These are phyloP conservation scores for Gaeumannomyces tritici DNA, from an alignment of 2,329 filamentous ascomycete species.

Conservation along the genomic window DNA sequence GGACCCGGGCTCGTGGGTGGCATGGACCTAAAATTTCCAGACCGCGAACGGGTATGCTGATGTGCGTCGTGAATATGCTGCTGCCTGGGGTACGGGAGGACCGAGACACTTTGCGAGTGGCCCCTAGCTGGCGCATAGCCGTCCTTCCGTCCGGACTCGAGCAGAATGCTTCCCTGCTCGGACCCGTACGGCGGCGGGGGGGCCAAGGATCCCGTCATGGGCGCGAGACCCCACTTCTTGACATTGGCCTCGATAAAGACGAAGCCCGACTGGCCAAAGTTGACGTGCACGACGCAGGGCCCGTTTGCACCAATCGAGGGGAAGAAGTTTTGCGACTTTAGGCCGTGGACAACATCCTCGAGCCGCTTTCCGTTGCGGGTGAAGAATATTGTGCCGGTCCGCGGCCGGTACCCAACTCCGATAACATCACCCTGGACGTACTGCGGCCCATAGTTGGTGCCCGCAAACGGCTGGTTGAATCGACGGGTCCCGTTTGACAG, in stretches of 20 bases:
- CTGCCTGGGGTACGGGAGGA: slow-evolving; percentile 27
- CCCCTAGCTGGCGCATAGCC: slow-evolving; percentile 33
- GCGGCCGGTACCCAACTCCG: slow-evolving; percentile 87
- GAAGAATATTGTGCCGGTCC: slow-evolving; percentile 94
- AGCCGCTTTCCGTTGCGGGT: slow-evolving; percentile 96
- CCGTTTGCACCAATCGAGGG: slow-evolving; percentile 95
- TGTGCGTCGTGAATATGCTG: slow-evolving; percentile 38
- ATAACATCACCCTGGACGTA: slow-evolving; percentile 93
- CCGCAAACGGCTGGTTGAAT: slow-evolving; percentile 84
- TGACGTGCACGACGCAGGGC: slow-evolving; percentile 86
- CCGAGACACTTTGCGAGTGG: slow-evolving; percentile 37
- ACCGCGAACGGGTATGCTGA: slow-evolving; percentile 62
- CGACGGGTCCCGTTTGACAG: slow-evolving; percentile 78
- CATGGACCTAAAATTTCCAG: slow-evolving; percentile 67
- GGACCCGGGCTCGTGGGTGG: slow-evolving; percentile 81
- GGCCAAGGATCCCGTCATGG: slow-evolving; percentile 88
- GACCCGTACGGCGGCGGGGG: slow-evolving; percentile 95
- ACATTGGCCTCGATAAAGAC: slow-evolving; percentile 99
- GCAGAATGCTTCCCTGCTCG: slow-evolving; percentile 89
- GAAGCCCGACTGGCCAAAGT: slow-evolving; percentile 95
- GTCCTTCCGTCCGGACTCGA: slow-evolving; percentile 71
- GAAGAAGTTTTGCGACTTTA: slow-evolving; percentile 96
- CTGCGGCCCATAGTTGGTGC: slow-evolving; percentile 70
- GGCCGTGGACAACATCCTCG: slow-evolving; percentile 84
- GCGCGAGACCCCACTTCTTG: slow-evolving; percentile 98